phyloP scores from a whole-genome alignment of 2,329 filamentous ascomycete species.

The Chrysoporthe puriensis region DNA sequence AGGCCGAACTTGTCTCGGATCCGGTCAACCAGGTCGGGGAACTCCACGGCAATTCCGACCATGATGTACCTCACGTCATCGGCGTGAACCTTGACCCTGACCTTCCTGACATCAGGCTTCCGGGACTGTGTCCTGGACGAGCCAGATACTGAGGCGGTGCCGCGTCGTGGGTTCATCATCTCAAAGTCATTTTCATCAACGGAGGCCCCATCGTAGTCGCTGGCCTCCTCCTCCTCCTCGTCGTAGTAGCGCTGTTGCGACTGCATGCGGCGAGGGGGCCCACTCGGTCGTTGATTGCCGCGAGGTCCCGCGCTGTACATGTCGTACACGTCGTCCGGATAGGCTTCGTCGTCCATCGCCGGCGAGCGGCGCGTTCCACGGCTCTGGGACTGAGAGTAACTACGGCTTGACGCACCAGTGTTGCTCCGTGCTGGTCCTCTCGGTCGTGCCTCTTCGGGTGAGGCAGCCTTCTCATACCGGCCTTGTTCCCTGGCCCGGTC shows the following conservation, averaged over 20 bases:
- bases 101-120: conserved; percentile 71
- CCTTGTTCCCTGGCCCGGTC: conserved; percentile 57
- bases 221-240: conserved; percentile 78
- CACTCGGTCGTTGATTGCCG: conserved; percentile 38
- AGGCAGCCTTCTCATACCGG: conserved; percentile 57
- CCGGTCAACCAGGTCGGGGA: conserved; percentile 74
- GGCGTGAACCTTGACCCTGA: conserved; percentile 89
- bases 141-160: conserved; percentile 51
- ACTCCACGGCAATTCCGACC: conserved; percentile 73
- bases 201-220: conserved; percentile 70
- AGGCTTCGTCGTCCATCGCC: conserved; percentile 62
- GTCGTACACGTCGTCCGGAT: conserved; percentile 72
- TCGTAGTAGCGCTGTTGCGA: conserved; percentile 69
- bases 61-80: conserved; percentile 94
- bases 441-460: conserved; percentile 47
- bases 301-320: conserved; percentile 52
- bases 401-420: conserved; percentile 50
- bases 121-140: conserved; percentile 59
- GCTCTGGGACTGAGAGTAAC: conserved; percentile 45
- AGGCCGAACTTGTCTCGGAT: conserved; percentile 88
- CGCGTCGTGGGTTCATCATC: conserved; percentile 63
- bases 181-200: conserved; percentile 81
- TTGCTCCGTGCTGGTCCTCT: conserved; percentile 48
- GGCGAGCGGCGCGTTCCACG: conserved; percentile 38
- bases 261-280: conserved; percentile 34